Percentiles rank a stretch among this genome's conserved stretches.
Evolutionary conservation across 768 basidiomycete genomes (phyloP).

Genomic region (Baorangia bicolor): DNA sequence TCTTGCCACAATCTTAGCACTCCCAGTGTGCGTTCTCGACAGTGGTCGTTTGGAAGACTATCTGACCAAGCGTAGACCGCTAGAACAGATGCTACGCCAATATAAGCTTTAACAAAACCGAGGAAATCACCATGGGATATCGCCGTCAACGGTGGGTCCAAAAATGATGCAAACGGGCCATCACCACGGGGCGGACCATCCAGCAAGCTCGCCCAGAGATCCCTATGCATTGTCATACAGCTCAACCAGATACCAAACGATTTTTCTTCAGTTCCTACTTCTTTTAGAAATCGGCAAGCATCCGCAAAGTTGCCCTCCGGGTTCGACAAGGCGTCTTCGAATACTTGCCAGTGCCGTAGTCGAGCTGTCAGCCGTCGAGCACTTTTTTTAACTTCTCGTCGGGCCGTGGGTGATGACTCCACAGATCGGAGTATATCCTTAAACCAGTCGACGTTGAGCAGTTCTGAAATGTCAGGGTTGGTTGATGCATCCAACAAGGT

Average conservation of each 20-base stretch:
- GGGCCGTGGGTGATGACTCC: constrained; percentile 31
- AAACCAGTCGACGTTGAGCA: constrained; percentile 42
- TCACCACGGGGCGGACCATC: constrained; percentile 17
- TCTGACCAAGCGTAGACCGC: constrained; percentile 81
- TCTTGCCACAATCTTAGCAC: constrained; percentile 45
- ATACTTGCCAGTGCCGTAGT: constrained; percentile 57
- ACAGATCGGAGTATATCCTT: constrained; percentile 18
- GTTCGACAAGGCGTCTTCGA: constrained; percentile 62
- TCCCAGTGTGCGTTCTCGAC: constrained; percentile 62
- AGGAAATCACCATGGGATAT: constrained; percentile 59
- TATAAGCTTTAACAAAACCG: constrained; percentile 59
- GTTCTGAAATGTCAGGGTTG: constrained; percentile 61
- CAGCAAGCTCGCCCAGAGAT: constrained; percentile 33
- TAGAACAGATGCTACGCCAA: constrained; percentile 66
- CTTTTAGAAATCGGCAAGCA: constrained; percentile 53
- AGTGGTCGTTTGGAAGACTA: constrained; percentile 62
- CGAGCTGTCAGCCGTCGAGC: constrained; percentile 49
- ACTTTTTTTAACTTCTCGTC: constrained; percentile 42
- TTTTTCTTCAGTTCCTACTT: constrained; percentile 62
- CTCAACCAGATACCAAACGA: constrained; percentile 73
- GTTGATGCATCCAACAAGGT: constrained; percentile 63
- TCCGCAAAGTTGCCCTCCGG: constrained; percentile 46
- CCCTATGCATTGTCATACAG: constrained; percentile 60
- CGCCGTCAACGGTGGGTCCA: constrained; percentile 28
- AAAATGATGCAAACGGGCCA: constrained; percentile 40